Evolutionary conservation across 1,284 basidiomycete genomes (phyloP).

Genomic region (Rhodotorula sp.): DNA sequence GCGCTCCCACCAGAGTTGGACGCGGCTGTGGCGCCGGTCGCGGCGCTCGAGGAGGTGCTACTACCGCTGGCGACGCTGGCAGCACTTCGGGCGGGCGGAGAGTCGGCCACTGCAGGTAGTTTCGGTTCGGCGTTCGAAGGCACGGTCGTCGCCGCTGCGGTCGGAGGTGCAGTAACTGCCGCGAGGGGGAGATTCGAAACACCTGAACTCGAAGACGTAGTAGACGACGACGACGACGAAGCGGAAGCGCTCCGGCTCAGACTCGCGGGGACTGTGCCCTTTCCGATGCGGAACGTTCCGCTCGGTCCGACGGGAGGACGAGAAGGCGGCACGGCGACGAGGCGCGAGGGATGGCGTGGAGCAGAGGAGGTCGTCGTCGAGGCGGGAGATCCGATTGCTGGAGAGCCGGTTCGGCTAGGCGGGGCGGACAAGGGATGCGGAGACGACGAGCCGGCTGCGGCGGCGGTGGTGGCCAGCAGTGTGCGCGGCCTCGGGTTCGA

Average conservation of each 20-base stretch:
- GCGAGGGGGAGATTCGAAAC: neutral
- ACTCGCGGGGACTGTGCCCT: slow-evolving; percentile 18
- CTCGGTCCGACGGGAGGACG: neutral
- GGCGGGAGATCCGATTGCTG: neutral
- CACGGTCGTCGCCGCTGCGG: neutral
- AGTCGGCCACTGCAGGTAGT: neutral
- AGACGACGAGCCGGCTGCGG: neutral
- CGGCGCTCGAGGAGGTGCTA: neutral
- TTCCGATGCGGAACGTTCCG: slow-evolving; percentile 34
- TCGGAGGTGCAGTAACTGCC: too few relatives aligned
- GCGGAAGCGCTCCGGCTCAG: slow-evolving; percentile 1
- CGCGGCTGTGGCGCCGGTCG: neutral
- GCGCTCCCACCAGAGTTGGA: too few relatives aligned
- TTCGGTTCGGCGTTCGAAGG: neutral
- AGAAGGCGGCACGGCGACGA: slow-evolving; percentile 17
- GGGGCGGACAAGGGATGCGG: slow-evolving; percentile 16
- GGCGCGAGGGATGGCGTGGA: slow-evolving; percentile 15
- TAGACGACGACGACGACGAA: slow-evolving; percentile 13
- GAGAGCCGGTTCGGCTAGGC: slow-evolving; percentile 6
- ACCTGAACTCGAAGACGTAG: slow-evolving; percentile 1
- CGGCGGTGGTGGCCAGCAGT: neutral
- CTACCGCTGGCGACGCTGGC: neutral
- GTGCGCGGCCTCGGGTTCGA: neutral
- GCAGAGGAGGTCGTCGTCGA: neutral
- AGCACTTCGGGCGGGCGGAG: neutral